These are phyloP conservation scores for Fulvia fulva DNA, from an alignment of 2,329 filamentous ascomycete species.

Conservation along the genomic window DNA sequence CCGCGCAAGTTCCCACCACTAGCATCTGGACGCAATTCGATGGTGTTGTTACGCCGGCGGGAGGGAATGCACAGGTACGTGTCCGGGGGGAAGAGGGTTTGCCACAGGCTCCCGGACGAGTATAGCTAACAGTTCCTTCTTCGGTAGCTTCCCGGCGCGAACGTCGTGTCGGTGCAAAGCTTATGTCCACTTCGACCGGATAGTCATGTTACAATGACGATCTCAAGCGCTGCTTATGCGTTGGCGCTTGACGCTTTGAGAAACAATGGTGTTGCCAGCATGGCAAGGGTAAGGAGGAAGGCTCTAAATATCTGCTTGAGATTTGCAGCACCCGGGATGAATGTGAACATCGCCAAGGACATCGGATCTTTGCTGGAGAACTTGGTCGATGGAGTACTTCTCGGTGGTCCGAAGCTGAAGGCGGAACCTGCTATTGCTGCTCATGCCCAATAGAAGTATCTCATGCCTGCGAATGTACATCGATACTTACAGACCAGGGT, in stretches of 20 bases:
- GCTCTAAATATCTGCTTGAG: constrained; percentile 18
- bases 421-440: constrained; percentile 4
- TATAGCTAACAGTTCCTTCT: too few species aligned
- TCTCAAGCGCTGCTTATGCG: constrained; percentile 27
- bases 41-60: constrained; percentile 26
- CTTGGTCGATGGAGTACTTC: constrained; percentile 20
- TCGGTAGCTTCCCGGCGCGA: constrained; percentile 24
- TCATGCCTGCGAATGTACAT: too few species aligned
- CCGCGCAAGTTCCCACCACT: constrained; percentile 28
- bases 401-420: background rate
- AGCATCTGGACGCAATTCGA: constrained; percentile 30
- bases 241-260: constrained; percentile 29
- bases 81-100: too few species aligned
- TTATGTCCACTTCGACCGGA: constrained; percentile 26
- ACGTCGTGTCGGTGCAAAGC: constrained; percentile 21
- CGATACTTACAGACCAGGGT: too few species aligned
- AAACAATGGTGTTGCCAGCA: constrained; percentile 24
- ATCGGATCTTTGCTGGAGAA: constrained; percentile 15
- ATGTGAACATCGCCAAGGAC: constrained; percentile 14
- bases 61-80: constrained; percentile 22
- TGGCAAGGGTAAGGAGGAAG: constrained; percentile 17
- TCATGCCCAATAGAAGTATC: constrained; percentile 1
- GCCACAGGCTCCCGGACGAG: too few species aligned
- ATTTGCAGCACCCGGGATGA: constrained; percentile 23
- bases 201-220: constrained; percentile 27